phyloP scores from a whole-genome alignment of 805 yeast genomes.

The Candida ulmi region DNA sequence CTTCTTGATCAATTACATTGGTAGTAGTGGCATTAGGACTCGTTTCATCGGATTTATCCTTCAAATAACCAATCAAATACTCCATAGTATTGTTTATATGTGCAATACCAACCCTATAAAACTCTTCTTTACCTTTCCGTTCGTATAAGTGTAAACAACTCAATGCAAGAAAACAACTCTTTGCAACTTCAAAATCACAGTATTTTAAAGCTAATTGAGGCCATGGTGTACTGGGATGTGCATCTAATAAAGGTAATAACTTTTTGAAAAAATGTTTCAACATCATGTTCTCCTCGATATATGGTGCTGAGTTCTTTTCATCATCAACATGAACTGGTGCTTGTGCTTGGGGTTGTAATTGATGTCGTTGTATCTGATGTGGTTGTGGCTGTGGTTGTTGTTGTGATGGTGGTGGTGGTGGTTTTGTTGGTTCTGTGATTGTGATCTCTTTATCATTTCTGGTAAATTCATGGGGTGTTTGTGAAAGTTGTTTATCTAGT shows the following conservation, averaged over 20 bases:
- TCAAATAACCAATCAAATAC: conserved; percentile 41
- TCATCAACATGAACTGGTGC: no score
- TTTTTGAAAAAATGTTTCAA: conserved; percentile 51
- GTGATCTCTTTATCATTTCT: no score
- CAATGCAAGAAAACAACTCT: conserved; percentile 51
- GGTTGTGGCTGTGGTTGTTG: no score
- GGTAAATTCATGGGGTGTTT: no score
- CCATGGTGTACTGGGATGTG: conserved; percentile 59
- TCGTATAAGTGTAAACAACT: conserved; percentile 56
- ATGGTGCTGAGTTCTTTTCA: conserved; percentile 19
- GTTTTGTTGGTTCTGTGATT: no score
- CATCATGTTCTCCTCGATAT: conserved; percentile 48
- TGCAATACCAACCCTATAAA: conserved; percentile 45
- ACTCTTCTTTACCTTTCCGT: conserved; percentile 45
- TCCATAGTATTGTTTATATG: conserved; percentile 55
- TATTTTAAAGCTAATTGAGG: conserved; percentile 52
- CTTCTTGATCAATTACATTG: not conserved
- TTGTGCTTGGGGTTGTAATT: no score
- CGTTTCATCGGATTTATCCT: conserved; percentile 16
- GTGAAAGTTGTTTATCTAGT: no score
- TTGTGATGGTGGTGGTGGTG: no score
- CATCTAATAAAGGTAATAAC: conserved; percentile 47
- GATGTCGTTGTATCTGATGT: no score
- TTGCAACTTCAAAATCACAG: conserved; percentile 52
- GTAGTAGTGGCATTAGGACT: not conserved